Base-by-base conservation (phyloP, 2,329 filamentous ascomycete genomes). In the Claviceps sp. region DNA sequence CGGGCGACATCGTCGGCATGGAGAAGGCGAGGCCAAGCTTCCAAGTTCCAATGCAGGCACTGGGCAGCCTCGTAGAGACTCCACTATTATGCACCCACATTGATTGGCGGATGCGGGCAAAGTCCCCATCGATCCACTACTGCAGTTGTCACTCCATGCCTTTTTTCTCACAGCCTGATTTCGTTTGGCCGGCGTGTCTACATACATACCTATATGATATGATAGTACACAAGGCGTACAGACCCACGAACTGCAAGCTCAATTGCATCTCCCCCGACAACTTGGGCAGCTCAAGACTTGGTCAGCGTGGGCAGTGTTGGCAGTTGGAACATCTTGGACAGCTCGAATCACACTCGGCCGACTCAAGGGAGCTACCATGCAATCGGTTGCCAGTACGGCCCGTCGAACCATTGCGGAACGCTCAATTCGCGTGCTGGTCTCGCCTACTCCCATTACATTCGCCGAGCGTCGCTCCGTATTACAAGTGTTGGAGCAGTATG, bases 391-490 rank as follows among this genome's bases (percentile, higher is more conserved):
- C 16, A 54, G 48, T 40, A 53, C 50, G 11, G 53, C 50, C 40
- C 43, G 53, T 24, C 51, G 55, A 38, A 44, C 57, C 8, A 51
- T 61, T 46, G 26, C 55, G 66, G 65, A 42, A 60, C 71, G 56
- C 54, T 70, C 65, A 70, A 68, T 81, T 36, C 73, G 74, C 54
- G 58, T 81, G 55, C 70, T 69, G 40, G 77, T 79, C 20, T 62
- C 65, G n/a, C 78, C 78, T 14, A 59, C 70, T 13, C 78, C 78
- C 11, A 59, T 65, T n/a, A 74, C 56, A 47, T 73, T 81, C 56
- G 68, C 70, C 34, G 76, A 81, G 63, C 73, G 78, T 6, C 74
- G 77, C 24, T 76, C 76, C 7, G 68, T 81, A 20, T 65, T 81
- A 37, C 72, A 73, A 44, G 68, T 72, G 30, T 65, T 81, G 22